A percentile compares a stretch with the other conserved stretches of the same genome.
These are phyloP conservation scores for Macaranga tanarius DNA, from an alignment of 441 rosid genomes.

Conservation along the genomic window DNA sequence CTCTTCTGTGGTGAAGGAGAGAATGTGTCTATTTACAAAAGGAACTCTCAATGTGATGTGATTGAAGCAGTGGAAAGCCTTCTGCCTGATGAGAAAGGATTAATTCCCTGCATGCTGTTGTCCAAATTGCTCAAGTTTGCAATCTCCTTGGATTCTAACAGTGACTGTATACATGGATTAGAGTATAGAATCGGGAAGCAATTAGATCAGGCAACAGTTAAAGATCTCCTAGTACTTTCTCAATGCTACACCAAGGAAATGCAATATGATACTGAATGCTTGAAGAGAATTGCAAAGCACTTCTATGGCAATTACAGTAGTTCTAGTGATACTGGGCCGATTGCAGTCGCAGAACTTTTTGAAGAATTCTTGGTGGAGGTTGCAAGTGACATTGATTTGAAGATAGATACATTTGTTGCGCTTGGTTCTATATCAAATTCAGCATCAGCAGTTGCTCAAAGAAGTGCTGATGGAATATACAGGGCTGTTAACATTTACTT, in stretches of 20 bases:
- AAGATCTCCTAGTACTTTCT: conserved; percentile 56
- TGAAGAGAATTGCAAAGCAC: conserved; percentile 54
- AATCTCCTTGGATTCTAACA: conserved; percentile 47
- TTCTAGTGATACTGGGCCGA: conserved; percentile 33
- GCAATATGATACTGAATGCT: conserved; percentile 54
- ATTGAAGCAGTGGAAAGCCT: conserved; percentile 64
- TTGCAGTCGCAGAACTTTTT: conserved; percentile 56
- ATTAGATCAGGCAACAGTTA: conserved; percentile 58
- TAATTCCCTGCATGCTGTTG: conserved; percentile 50
- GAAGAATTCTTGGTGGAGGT: conserved; percentile 63
- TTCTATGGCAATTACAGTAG: conserved; percentile 43
- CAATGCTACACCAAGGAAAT: conserved; percentile 48
- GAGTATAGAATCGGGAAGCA: conserved; percentile 74
- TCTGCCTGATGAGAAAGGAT: conserved; percentile 50
- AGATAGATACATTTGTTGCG: conserved; percentile 43
- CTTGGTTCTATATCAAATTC: conserved; percentile 50
- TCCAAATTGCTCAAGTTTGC: conserved; percentile 53
- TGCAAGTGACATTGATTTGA: conserved; percentile 50
- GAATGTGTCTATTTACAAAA: conserved; percentile 36
- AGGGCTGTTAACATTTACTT: conserved; percentile 65
- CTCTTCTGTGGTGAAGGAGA: conserved; percentile 26
- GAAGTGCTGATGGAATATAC: conserved; percentile 68
- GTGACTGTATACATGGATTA: conserved; percentile 55
- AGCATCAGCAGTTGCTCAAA: conserved; percentile 42
- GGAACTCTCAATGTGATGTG: conserved; percentile 41